phyloP scores from a whole-genome alignment of 1,139 yeast species.

The Zygosaccharomyces sapae region DNA sequence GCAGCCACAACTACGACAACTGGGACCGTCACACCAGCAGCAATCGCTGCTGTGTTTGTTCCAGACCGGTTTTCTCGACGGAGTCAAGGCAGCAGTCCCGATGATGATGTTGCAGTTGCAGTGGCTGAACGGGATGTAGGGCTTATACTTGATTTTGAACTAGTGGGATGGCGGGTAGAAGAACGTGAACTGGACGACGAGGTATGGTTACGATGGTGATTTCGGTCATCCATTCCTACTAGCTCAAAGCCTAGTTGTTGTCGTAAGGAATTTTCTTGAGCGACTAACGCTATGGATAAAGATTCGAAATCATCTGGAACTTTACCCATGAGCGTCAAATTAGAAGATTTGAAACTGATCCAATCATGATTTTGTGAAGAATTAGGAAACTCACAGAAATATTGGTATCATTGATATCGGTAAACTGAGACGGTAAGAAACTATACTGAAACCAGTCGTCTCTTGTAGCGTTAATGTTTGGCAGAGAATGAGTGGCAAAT shows the following conservation, averaged over 20 bases:
- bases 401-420: slow-evolving; percentile 49
- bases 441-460: slow-evolving; percentile 56
- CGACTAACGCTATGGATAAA: slow-evolving; percentile 51
- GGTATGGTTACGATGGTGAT: slow-evolving; percentile 14
- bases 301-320: slow-evolving; percentile 58
- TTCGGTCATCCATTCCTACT: slow-evolving; percentile 52
- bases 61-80: slow-evolving; percentile 27
- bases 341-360: slow-evolving; percentile 57
- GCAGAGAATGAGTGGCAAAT: slow-evolving; percentile 50
- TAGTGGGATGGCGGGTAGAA: background rate
- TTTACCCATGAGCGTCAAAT: slow-evolving; percentile 63
- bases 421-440: slow-evolving; percentile 51
- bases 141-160: too few species aligned
- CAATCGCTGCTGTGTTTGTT: slow-evolving; percentile 63
- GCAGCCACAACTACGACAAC: slow-evolving; percentile 47
- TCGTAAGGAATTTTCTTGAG: slow-evolving; percentile 41
- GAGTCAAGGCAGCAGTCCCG: slow-evolving; percentile 30
- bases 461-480: slow-evolving; percentile 61
- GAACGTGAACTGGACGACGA: background rate
- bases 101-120: slow-evolving; percentile 31
- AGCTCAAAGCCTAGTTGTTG: slow-evolving; percentile 50
- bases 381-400: slow-evolving; percentile 44
- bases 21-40: slow-evolving; percentile 82
- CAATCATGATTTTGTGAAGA: slow-evolving; percentile 45
- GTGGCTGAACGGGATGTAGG: slow-evolving; percentile 18